A percentile compares a stretch with the other conserved stretches of the same genome.
Conservation (phyloP, 176 grass and related monocot species). For the Pontederia paniculata region DNA sequence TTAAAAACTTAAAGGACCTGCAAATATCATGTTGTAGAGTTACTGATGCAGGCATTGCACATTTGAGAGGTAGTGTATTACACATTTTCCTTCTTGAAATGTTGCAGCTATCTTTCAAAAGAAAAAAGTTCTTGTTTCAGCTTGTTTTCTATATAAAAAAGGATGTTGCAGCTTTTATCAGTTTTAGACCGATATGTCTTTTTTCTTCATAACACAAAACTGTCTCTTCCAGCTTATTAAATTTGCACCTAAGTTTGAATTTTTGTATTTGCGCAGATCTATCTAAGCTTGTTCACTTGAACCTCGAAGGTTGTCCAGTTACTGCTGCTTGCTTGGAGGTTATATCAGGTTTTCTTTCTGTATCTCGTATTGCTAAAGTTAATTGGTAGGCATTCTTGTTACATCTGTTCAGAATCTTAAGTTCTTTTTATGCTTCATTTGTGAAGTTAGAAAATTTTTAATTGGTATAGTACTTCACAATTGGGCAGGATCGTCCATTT, state of each 20-base stretch:
- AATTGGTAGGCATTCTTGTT: conserved; percentile 6
- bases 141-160: neutral
- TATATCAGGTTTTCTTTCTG: conserved; percentile 63
- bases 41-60: conserved; percentile 59
- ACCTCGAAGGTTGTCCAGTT: conserved; percentile 69
- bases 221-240: conserved; percentile 4
- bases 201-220: neutral
- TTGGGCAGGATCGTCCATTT: too few relatives aligned
- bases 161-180: too few relatives aligned
- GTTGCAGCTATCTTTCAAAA: too few relatives aligned
- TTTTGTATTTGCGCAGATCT: conserved; percentile 39
- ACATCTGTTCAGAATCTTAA: neutral
- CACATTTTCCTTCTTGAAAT: conserved; percentile 8
- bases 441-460: neutral
- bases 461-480: too few relatives aligned
- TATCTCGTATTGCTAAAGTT: conserved; percentile 4
- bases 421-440: neutral
- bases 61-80: conserved; percentile 57
- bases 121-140: too few relatives aligned
- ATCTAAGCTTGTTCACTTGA: conserved; percentile 56
- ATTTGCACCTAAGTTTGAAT: neutral
- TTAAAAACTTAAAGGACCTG: conserved; percentile 66
- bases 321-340: conserved; percentile 79
- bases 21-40: conserved; percentile 81
- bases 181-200: neutral